A percentile compares a stretch with the other conserved stretches of the same genome.
These are phyloP conservation scores for Sutorius australiensis DNA, from an alignment of 768 basidiomycete genomes.

Conservation along the genomic window DNA sequence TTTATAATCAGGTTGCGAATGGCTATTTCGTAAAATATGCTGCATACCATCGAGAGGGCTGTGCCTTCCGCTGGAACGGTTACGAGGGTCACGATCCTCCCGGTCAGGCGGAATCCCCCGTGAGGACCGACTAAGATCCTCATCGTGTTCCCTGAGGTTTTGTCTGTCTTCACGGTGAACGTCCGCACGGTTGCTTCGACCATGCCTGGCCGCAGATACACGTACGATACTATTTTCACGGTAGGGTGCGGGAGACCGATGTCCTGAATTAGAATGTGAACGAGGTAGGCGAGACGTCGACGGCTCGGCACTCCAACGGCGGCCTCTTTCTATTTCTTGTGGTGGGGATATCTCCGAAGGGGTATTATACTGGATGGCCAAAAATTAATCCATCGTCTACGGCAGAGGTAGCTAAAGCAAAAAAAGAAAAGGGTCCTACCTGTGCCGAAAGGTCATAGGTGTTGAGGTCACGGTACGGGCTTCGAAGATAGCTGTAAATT, in stretches of 20 bases:
- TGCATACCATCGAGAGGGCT: not conserved
- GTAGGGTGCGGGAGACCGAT: constrained; percentile 7
- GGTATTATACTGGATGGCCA: constrained; percentile 52
- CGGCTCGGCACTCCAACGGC: constrained; percentile 27
- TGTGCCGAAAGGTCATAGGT: constrained; percentile 81
- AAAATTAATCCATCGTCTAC: constrained; percentile 6
- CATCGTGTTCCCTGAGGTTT: constrained; percentile 1
- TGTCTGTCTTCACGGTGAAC: not conserved
- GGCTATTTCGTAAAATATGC: not conserved
- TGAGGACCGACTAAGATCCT: constrained; percentile 3
- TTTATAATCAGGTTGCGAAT: not conserved
- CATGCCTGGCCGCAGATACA: not conserved
- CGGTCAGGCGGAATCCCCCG: not conserved
- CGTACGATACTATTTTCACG: constrained; percentile 1
- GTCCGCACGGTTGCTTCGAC: constrained; percentile 7
- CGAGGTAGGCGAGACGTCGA: constrained; percentile 22
- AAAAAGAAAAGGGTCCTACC: constrained; percentile 38
- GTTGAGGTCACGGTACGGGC: constrained; percentile 81
- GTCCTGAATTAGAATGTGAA: constrained; percentile 28
- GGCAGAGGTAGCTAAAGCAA: not conserved
- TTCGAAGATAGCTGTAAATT: constrained; percentile 84
- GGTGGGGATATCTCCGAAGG: constrained; percentile 42
- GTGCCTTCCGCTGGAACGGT: not conserved
- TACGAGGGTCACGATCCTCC: constrained; percentile 1
- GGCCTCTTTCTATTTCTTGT: constrained; percentile 19